A percentile compares a stretch with the other conserved stretches of the same genome.
These are phyloP conservation scores for Thermothelomyces thermophilus DNA, from an alignment of 2,329 filamentous ascomycete genomes.

Conservation along the genomic window DNA sequence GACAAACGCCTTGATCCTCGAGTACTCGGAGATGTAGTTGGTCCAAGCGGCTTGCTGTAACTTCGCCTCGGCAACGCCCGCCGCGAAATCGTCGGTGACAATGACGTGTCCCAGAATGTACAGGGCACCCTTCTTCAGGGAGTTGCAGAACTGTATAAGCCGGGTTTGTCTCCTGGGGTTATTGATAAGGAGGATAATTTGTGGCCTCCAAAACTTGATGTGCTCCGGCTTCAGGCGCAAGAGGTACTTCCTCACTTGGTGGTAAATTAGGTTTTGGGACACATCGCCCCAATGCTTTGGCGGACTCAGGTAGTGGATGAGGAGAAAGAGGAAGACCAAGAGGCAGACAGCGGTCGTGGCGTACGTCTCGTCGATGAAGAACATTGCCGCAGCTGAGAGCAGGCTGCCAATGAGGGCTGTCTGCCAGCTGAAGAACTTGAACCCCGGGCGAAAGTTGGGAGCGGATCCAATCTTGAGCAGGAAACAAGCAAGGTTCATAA, in stretches of 20 bases:
- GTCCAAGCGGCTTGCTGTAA: slow-evolving; percentile 77
- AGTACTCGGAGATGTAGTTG: slow-evolving; percentile 75
- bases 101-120: slow-evolving; percentile 87
- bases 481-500: slow-evolving; percentile 83
- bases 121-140: slow-evolving; percentile 76
- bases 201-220: slow-evolving; percentile 89
- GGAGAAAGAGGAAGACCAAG: slow-evolving; percentile 67
- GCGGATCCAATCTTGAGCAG: slow-evolving; percentile 80
- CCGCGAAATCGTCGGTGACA: slow-evolving; percentile 73
- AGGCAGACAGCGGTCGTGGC: slow-evolving; percentile 68
- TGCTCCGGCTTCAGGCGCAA: slow-evolving; percentile 79
- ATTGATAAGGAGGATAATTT: slow-evolving; percentile 78
- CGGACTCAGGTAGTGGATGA: slow-evolving; percentile 80
- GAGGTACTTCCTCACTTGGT: slow-evolving; percentile 80
- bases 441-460: slow-evolving; percentile 81
- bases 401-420: slow-evolving; percentile 69
- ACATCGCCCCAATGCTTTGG: slow-evolving; percentile 89
- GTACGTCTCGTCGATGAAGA: slow-evolving; percentile 80
- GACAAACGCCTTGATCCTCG: slow-evolving; percentile 81
- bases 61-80: slow-evolving; percentile 72
- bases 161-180: slow-evolving; percentile 75
- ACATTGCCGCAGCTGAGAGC: slow-evolving; percentile 76
- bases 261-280: slow-evolving; percentile 79
- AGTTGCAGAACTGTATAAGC: slow-evolving; percentile 86
- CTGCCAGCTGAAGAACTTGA: slow-evolving; percentile 84